Evolutionary conservation across 2,329 filamentous ascomycete species (phyloP), one percentile per base, ranked within the genome.

Genomic region (Trichoderma asperellum): DNA sequence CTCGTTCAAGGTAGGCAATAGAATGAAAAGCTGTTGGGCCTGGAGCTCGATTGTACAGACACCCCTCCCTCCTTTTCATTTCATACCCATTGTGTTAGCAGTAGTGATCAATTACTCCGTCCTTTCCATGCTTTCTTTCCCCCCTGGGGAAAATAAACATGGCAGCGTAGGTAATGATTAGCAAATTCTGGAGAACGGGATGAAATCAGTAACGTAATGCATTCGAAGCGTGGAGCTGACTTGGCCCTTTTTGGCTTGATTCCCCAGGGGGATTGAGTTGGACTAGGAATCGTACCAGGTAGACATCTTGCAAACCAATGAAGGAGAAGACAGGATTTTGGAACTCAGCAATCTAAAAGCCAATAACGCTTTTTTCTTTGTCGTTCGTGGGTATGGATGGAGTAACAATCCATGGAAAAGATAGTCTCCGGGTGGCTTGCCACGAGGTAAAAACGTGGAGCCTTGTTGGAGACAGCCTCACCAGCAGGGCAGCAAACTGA

Each of bases 161-260:
- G 62, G 37, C n/a, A 47, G 52, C 21, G 40, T 67, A 67, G 64
- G 64, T 67, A 59, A 67, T 67, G n/a, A 67, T 67, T 67, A 67
- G 40, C 55, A 67, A 67, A 67, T 59, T n/a, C 63, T 18, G n/a
- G 40, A 49, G 37, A 14, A 5, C 27, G 40, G 53, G 53, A 27
- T 49, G 40, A 37, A 59, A 37, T 47, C 24, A 43, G 64, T 67
- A 58, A 67, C 64, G 64, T 59, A 67, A 67, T 67, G 55, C 59
- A 52, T 67, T 37, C 11, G 40, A 32, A 11, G 29, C 64, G 64
- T 52, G 64, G 64, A 67, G 64, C 64, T 59, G 64, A 37, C 64
- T 59, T 67, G 40, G 64, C 64, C 52, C 40, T 14, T 52, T 67
- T 47, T 18, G 55, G 64, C 40, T 59, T 49, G 32, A 37, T 29